Base-by-base conservation (phyloP, 139 green algal genomes). In the Chlorella sp. region DNA sequence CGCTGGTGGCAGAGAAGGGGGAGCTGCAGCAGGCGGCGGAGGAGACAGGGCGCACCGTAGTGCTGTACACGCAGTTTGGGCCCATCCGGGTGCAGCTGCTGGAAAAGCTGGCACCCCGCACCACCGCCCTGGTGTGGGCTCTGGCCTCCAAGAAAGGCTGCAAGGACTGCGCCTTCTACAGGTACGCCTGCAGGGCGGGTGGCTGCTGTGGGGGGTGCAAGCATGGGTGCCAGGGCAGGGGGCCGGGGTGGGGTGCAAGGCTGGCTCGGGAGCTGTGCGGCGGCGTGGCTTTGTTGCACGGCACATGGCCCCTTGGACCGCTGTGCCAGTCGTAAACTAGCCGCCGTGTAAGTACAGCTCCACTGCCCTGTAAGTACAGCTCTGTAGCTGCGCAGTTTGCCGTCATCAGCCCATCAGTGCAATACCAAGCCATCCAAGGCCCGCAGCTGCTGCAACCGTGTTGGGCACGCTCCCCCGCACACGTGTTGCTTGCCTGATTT, bases 1-100 rank as follows among this genome's bases (percentile, higher is more conserved):
- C 75, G 19, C 26, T 32, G 75, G 75, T 48, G 36, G 75, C 75
- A 34, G 75, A 42, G 12, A 34, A 34, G 16, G 36, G n/a, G 26
- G 36, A 53, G 42, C 82, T 86, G 57, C 30, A 30, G 12, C 21
- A 36, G 24, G 82, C 34, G 19, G 82, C 82, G 26, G n/a, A 14
- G 9, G 34, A 53, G 9, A 36, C 75, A 15, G 84, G 84, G 3
- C 84, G 84, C 37, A 81, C 84, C 11, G 84, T 88, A 39, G 30
- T 81, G 68, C 66, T 88, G 39, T 30, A 81, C 84, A 88, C 84
- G 26, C 84, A 88, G 68, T 88, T 88, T 81, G 84, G 84, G n/a
- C 84, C 84, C 84, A 88, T 88, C 66, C 64, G 37, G 30, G 68
- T 81, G 28, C 80, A 88, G 68, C 71, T 88, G 37, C 68, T 88